Evolutionary conservation across 257 asterid species (phyloP).

Genomic region (Voacanga thouarsii): DNA sequence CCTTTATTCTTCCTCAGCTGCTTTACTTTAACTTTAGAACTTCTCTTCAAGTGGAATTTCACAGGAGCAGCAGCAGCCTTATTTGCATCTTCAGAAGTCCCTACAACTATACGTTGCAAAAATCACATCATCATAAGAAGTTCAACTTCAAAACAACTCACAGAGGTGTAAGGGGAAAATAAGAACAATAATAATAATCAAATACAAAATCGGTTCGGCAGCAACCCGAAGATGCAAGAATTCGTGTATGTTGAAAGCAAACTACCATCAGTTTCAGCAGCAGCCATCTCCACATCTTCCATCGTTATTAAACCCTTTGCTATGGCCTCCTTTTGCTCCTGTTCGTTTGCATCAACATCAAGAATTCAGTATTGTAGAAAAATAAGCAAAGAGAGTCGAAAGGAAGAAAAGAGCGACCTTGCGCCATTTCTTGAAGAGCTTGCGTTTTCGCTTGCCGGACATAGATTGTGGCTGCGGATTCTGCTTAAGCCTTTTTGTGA

Average conservation of each 20-base stretch:
- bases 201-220: neutral
- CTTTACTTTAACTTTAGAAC: slow-evolving; percentile 45
- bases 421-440: slow-evolving; percentile 74
- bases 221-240: neutral
- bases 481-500: slow-evolving; percentile 56
- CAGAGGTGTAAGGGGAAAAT: neutral
- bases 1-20: slow-evolving; percentile 62
- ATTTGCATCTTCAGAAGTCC: slow-evolving; percentile 28
- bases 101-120: slow-evolving; percentile 22
- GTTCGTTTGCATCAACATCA: slow-evolving; percentile 9
- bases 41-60: slow-evolving; percentile 61
- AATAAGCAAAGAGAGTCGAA: neutral
- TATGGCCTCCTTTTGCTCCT: slow-evolving; percentile 73
- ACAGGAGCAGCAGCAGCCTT: slow-evolving; percentile 18
- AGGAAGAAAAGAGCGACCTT: slow-evolving; percentile 41
- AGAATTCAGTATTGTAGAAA: too few relatives aligned
- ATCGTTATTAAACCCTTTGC: slow-evolving; percentile 63
- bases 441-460: slow-evolving; percentile 86
- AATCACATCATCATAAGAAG: neutral
- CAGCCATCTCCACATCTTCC: slow-evolving; percentile 79
- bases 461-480: slow-evolving; percentile 51
- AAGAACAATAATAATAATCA: neutral
- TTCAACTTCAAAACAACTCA: neutral
- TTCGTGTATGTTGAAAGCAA: neutral
- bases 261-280: slow-evolving; percentile 27